These are phyloP conservation scores for Globisporangium mamillatum DNA, from an alignment of 352 stramenopile species.

Conservation along the genomic window DNA sequence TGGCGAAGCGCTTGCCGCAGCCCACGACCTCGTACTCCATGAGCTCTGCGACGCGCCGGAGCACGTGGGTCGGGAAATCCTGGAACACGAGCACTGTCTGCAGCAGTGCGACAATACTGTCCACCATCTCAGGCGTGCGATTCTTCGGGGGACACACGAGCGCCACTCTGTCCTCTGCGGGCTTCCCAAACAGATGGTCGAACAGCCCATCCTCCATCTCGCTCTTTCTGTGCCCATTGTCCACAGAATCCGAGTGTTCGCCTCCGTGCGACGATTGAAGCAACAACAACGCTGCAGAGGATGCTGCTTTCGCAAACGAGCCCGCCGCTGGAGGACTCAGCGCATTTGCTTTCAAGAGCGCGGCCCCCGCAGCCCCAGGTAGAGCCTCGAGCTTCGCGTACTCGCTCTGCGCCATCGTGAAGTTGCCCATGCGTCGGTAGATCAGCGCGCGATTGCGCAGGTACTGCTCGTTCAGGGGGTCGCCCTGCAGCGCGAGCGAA, in stretches of 20 bases:
- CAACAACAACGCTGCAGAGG: constrained; percentile 8
- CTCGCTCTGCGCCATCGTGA: constrained; percentile 44
- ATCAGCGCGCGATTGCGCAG: constrained; percentile 54
- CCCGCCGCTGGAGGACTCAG: not conserved
- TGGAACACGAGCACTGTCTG: constrained; percentile 67
- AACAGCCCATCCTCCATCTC: constrained; percentile 64
- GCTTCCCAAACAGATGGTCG: constrained; percentile 65
- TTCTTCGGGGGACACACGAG: constrained; percentile 45
- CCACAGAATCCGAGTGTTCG: not conserved
- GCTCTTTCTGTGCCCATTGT: constrained; percentile 13
- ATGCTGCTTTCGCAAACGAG: constrained; percentile 12
- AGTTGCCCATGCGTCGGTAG: constrained; percentile 50
- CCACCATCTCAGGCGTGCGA: constrained; percentile 39
- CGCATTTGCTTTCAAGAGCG: constrained; percentile 4
- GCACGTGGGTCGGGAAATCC: constrained; percentile 46
- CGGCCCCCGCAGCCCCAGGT: not conserved
- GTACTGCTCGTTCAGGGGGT: constrained; percentile 42
- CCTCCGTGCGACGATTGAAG: constrained; percentile 3
- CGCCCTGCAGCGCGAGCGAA: constrained; percentile 35
- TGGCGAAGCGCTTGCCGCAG: constrained; percentile 52
- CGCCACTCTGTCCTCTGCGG: constrained; percentile 57
- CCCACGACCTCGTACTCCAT: constrained; percentile 73
- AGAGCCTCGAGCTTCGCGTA: constrained; percentile 43
- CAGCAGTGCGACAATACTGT: constrained; percentile 44
- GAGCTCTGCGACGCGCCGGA: constrained; percentile 36